These are phyloP conservation scores for Diospyros kaki DNA, from an alignment of 148 eudicot species.

Conservation along the genomic window DNA sequence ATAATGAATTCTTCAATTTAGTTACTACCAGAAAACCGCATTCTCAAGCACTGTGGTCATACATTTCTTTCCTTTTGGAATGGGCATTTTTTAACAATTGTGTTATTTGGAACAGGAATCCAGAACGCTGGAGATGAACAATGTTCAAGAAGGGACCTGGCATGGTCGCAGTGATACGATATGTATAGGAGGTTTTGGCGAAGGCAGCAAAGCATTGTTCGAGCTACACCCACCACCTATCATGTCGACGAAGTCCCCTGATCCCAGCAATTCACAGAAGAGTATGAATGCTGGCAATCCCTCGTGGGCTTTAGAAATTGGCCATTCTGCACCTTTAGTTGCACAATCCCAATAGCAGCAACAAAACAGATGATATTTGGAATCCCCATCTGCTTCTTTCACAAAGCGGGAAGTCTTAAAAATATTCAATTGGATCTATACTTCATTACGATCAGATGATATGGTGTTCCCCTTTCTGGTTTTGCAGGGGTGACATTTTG, in stretches of 20 bases:
- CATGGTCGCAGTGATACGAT: conserved; percentile 92
- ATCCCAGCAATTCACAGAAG: conserved; percentile 14
- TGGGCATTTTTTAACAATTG: not conserved
- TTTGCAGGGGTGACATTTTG: too few species aligned
- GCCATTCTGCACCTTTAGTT: conserved; percentile 14
- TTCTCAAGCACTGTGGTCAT: not conserved
- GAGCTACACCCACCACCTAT: conserved; percentile 59
- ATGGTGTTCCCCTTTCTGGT: too few species aligned
- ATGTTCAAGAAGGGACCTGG: conserved; percentile 93
- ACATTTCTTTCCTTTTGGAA: not conserved
- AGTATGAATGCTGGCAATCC: not conserved
- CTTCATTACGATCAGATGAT: not conserved
- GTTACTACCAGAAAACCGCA: not conserved
- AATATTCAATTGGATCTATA: not conserved
- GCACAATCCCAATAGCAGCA: conserved; percentile 6
- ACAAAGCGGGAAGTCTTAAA: not conserved
- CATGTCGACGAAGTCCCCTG: conserved; percentile 38
- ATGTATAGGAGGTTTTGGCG: conserved; percentile 57
- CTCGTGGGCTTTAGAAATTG: not conserved
- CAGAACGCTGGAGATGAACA: conserved; percentile 90
- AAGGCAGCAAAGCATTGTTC: conserved; percentile 43
- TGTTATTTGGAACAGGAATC: conserved; percentile 53
- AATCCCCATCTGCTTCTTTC: not conserved
- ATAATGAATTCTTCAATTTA: not conserved
- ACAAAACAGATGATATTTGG: not conserved